Percentiles rank a stretch among this genome's conserved stretches.
Evolutionary conservation across 2,329 filamentous ascomycete species (phyloP).

Genomic region (Aspergillus japonicus): DNA sequence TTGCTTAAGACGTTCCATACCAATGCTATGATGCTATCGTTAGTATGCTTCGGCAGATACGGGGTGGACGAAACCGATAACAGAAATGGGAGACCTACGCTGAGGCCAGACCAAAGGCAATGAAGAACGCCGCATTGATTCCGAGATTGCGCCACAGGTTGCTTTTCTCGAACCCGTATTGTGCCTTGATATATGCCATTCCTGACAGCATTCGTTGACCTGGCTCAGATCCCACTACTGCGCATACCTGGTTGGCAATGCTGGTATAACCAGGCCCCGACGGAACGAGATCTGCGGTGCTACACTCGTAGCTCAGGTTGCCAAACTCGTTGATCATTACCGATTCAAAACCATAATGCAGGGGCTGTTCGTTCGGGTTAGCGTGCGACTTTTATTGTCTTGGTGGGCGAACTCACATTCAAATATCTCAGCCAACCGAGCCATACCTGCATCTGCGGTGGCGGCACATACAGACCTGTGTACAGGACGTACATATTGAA

Average conservation of each 20-base stretch:
- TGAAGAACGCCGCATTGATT: constrained; percentile 6
- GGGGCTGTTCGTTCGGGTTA: not conserved
- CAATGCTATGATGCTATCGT: not conserved
- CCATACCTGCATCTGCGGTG: constrained; percentile 70
- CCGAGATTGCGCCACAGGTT: constrained; percentile 9
- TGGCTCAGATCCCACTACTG: not conserved
- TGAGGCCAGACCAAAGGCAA: not conserved
- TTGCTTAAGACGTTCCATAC: constrained; percentile 5
- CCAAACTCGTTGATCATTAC: constrained; percentile 7
- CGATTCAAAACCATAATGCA: constrained; percentile 9
- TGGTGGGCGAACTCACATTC: constrained; percentile 64
- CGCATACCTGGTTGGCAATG: constrained; percentile 1
- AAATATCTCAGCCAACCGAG: constrained; percentile 75
- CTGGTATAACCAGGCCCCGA: not conserved
- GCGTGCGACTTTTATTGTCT: not conserved
- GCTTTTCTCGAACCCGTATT: not conserved
- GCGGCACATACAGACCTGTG: constrained; percentile 74
- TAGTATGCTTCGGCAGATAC: not conserved
- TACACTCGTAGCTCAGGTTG: not conserved
- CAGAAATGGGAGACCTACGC: not conserved
- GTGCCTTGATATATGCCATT: not conserved
- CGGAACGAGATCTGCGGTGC: not conserved
- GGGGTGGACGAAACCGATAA: not conserved
- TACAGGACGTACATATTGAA: constrained; percentile 77
- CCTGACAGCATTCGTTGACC: not conserved